Percentiles rank a stretch among this genome's conserved stretches.
phyloP scores from a whole-genome alignment of 208 protist genomes.

The Herpetomonas muscarum region DNA sequence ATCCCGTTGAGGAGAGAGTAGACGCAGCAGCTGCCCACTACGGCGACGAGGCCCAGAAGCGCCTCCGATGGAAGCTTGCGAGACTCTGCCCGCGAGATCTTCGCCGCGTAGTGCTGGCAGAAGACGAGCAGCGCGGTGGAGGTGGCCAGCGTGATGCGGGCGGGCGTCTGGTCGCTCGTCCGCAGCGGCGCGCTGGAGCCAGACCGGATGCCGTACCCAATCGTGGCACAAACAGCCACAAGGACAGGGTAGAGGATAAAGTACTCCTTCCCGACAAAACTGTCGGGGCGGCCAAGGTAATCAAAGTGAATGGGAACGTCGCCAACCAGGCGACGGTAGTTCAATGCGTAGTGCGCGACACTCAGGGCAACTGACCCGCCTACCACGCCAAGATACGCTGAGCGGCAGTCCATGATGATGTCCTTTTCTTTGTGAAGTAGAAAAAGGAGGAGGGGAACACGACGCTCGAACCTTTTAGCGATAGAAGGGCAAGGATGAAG shows the following conservation, averaged over 20 bases:
- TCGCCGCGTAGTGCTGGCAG: constrained; percentile 14
- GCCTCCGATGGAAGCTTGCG: neutral
- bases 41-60: neutral
- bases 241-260: constrained; percentile 18
- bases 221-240: neutral
- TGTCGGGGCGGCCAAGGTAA: constrained; percentile 7
- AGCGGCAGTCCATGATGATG: neutral
- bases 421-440: neutral
- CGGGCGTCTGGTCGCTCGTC: constrained; percentile 3
- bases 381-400: constrained; percentile 4
- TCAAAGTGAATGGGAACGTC: constrained; percentile 21
- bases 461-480: neutral
- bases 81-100: constrained; percentile 14
- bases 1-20: constrained; percentile 8
- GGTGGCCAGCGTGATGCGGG: constrained; percentile 5
- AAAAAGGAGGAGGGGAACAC: constrained; percentile 2
- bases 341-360: constrained; percentile 12
- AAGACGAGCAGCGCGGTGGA: constrained; percentile 1
- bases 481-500: no score
- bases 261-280: constrained; percentile 7
- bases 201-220: constrained; percentile 6
- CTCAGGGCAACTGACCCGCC: constrained; percentile 7
- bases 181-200: neutral
- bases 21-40: constrained; percentile 1
- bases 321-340: constrained; percentile 1